Base-by-base conservation (phyloP, 495 filamentous ascomycete species). In the Talaromyces proteolyticus region DNA sequence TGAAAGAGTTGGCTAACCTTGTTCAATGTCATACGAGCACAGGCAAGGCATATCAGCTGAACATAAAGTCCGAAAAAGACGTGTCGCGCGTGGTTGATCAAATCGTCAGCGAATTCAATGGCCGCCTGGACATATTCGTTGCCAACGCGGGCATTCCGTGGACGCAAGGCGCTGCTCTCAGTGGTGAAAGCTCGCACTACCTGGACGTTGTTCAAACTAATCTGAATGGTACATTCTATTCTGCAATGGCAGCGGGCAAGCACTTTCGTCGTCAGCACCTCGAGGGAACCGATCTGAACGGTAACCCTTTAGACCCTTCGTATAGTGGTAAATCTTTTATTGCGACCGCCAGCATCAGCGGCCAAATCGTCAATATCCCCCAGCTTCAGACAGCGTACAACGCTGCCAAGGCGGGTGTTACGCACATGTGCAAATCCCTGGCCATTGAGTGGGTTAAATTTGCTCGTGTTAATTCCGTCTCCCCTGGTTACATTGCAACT, bases 391-490 rank as follows among this genome's bases (percentile, higher is more conserved):
- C 85, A 6, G 80, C 86, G 17, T 96, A 96, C 65, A 96, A 95
- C 57, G 86, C 87, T 3, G 86, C 88, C 38, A 96, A 96, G 72
- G 85, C 89, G 8, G 91, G 79, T 12, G 79, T 92, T 16, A 85
- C 87, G 45, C 91, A 95, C 51, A 75, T 93, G 16, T 88, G 86
- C 82, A 79, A 55, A 73, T 73, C 84, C 17, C 74, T 96, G 12
- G 88, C 90, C 2, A 78, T 95, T 22, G 91, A 95, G 64, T 95
- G 89, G 89, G 79, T 87, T 19, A 83, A 82, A 24, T 95, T 89
- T 59, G 91, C 91, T 10, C 78, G 91, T 23, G 85, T 78, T 46
- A 96, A 96, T 66, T 81, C 81, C 18, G 67, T 96, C 25, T 91
- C 85, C 3, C 91, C 91, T 1, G 91, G 91, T 3, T 96, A 94